These are phyloP conservation scores for Rhexocercosporidium sp. DNA, from an alignment of 2,329 filamentous ascomycete species.

Conservation along the genomic window DNA sequence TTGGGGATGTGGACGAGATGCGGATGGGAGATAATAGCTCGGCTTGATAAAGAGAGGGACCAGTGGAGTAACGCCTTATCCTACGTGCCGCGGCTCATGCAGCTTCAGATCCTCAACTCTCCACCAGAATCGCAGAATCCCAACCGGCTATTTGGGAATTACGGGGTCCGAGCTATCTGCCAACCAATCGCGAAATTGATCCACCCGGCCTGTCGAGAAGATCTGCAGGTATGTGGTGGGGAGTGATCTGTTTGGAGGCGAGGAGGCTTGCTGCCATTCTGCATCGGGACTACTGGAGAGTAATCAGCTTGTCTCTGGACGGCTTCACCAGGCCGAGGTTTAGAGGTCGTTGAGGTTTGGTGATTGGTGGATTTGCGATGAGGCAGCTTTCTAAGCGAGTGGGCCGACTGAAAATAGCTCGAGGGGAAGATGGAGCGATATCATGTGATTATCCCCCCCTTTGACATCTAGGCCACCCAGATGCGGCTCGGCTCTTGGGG, in stretches of 20 bases:
- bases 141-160: background rate
- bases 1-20: background rate
- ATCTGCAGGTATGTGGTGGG: too few species aligned
- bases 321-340: background rate
- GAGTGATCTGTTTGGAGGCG: too few species aligned
- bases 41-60: background rate
- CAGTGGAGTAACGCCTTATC: background rate
- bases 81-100: constrained; percentile 14
- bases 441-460: too few species aligned
- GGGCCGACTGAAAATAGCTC: too few species aligned
- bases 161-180: background rate
- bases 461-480: too few species aligned
- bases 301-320: background rate
- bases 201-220: background rate
- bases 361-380: too few species aligned
- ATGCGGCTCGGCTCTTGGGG: too few species aligned
- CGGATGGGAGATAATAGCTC: constrained; percentile 2
- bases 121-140: background rate
- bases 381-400: too few species aligned
- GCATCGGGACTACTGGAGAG: background rate
- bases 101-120: background rate
- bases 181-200: constrained; percentile 5
- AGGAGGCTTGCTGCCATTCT: too few species aligned
- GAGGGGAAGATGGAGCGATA: too few species aligned
- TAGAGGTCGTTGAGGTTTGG: background rate